These are phyloP conservation scores for Naematelia aurantialba DNA, from an alignment of 768 basidiomycete species.

Conservation along the genomic window DNA sequence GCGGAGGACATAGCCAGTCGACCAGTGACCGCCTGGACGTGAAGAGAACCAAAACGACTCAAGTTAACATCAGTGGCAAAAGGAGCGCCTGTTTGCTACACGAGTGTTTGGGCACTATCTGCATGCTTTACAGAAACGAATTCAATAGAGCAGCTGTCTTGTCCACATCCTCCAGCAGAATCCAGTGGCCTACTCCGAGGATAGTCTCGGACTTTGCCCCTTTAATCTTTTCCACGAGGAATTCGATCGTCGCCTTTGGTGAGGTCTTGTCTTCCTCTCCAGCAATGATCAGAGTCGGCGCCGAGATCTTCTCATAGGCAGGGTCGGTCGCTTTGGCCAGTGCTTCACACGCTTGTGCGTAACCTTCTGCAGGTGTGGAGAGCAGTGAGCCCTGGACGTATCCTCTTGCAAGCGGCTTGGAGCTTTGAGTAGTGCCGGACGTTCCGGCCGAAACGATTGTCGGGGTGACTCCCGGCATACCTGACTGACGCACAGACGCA, in stretches of 20 bases:
- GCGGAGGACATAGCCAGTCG: too few relatives aligned
- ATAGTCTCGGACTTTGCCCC: not conserved
- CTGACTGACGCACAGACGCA: not conserved
- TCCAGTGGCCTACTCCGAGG: constrained; percentile 1
- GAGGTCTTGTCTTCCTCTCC: constrained; percentile 6
- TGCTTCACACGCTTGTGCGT: constrained; percentile 4
- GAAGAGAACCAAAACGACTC: too few relatives aligned
- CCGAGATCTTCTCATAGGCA: not conserved
- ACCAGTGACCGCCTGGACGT: too few relatives aligned
- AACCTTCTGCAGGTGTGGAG: not conserved
- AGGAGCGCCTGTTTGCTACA: too few relatives aligned
- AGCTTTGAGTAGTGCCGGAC: not conserved
- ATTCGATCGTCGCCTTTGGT: not conserved
- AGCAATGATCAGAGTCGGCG: not conserved
- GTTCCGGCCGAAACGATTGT: constrained; percentile 1
- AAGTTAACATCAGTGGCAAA: too few relatives aligned
- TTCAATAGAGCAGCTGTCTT: not conserved
- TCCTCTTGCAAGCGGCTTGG: not conserved
- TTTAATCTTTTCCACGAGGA: not conserved
- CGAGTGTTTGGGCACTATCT: too few relatives aligned
- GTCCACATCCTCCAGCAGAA: constrained; percentile 2
- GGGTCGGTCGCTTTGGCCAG: constrained; percentile 7
- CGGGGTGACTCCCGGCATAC: not conserved
- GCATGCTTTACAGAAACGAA: not conserved
- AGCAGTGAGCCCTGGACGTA: not conserved